Percentiles rank a stretch among this genome's conserved stretches.
phyloP scores from a whole-genome alignment of 2,329 filamentous ascomycete genomes.

The Fusarium burgessii region DNA sequence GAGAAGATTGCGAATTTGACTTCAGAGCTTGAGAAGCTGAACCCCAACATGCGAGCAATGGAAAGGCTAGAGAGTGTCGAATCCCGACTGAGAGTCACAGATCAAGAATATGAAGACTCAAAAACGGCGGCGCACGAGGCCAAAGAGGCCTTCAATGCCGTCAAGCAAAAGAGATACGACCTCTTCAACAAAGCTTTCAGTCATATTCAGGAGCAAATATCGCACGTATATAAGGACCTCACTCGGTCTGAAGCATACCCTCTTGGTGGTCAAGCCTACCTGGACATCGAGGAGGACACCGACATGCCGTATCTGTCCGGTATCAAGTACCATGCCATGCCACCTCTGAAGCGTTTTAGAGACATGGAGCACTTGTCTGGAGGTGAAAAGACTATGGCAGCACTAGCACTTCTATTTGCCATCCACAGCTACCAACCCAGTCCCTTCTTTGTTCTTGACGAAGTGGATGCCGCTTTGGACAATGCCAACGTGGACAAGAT shows the following conservation, averaged over 20 bases:
- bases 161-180: slow-evolving; percentile 86
- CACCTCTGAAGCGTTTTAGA: slow-evolving; percentile 95
- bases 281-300: slow-evolving; percentile 93
- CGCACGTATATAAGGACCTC: slow-evolving; percentile 92
- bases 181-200: slow-evolving; percentile 95
- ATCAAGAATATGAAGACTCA: slow-evolving; percentile 90
- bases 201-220: slow-evolving; percentile 96
- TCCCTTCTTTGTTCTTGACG: slow-evolving; percentile 97
- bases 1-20: slow-evolving; percentile 82
- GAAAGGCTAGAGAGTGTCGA: slow-evolving; percentile 91
- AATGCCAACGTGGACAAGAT: slow-evolving; percentile 97
- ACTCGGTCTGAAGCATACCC: slow-evolving; percentile 92
- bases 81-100: slow-evolving; percentile 82
- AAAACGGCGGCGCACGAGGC: slow-evolving; percentile 79
- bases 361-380: slow-evolving; percentile 99
- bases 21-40: slow-evolving; percentile 89
- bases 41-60: slow-evolving; percentile 95
- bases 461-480: slow-evolving; percentile 97
- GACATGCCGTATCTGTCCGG: slow-evolving; percentile 95
- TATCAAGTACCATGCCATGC: slow-evolving; percentile 99
- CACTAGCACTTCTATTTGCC: slow-evolving; percentile 93
- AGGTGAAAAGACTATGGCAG: slow-evolving; percentile 99
- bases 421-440: slow-evolving; percentile 96
- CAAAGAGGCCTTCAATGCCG: slow-evolving; percentile 83
- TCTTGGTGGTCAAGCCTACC: slow-evolving; percentile 87